These are phyloP conservation scores for Penicillium sp. DNA, from an alignment of 2,329 filamentous ascomycete genomes.

Conservation along the genomic window DNA sequence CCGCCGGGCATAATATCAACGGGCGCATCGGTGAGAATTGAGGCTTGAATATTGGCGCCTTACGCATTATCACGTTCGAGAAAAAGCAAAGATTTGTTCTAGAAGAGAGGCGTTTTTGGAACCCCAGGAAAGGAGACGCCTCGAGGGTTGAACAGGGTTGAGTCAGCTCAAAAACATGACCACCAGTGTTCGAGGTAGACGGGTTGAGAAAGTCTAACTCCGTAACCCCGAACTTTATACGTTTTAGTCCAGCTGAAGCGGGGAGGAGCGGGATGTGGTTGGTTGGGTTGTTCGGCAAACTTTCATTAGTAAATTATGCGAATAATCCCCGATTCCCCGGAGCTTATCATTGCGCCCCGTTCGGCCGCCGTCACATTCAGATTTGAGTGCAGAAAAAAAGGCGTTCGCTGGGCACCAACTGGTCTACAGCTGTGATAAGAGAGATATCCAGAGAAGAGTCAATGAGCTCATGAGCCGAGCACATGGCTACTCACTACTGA, in stretches of 20 bases:
- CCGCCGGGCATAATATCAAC: background rate
- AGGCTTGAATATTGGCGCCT: too few relatives aligned
- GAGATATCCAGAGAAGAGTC: background rate
- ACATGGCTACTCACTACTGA: background rate
- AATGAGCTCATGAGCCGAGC: background rate
- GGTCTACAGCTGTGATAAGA: background rate
- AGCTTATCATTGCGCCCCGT: conserved; percentile 4
- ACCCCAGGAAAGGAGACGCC: background rate
- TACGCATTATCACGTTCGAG: background rate
- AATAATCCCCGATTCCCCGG: conserved; percentile 8
- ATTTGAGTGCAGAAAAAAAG: background rate
- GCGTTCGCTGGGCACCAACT: background rate
- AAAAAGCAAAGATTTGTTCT: background rate
- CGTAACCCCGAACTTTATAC: conserved; percentile 6
- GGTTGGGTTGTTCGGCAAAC: background rate
- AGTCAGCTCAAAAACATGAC: background rate
- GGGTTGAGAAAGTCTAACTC: background rate
- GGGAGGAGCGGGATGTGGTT: background rate
- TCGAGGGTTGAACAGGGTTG: background rate
- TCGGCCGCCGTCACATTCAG: conserved; percentile 7
- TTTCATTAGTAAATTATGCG: conserved; percentile 8
- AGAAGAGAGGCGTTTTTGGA: background rate
- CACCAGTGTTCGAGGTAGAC: background rate
- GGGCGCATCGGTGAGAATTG: background rate
- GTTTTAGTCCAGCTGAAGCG: background rate